Conservation (phyloP, 2,329 filamentous ascomycete species). For the Malbranchea zuffiana region DNA sequence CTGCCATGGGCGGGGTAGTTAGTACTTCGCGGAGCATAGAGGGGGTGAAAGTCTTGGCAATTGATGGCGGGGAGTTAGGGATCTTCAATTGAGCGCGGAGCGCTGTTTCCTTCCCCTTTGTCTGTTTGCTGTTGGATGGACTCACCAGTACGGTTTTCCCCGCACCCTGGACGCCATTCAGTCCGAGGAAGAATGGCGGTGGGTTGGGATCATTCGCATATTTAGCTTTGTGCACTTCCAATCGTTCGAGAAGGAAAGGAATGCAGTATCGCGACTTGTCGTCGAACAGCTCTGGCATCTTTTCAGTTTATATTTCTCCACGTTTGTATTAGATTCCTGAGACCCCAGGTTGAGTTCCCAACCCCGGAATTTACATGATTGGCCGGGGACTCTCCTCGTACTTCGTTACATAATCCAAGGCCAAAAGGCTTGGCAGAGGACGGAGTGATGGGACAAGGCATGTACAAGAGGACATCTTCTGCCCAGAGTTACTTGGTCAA, state of each 20-base stretch:
- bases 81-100: too few relatives aligned
- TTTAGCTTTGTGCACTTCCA: conserved; percentile 42
- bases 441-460: too few relatives aligned
- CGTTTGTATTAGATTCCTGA: not conserved
- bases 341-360: too few relatives aligned
- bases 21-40: not conserved
- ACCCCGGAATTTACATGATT: too few relatives aligned
- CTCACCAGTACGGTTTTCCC: conserved; percentile 80
- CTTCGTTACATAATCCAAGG: too few relatives aligned
- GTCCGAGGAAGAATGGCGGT: conserved; percentile 69
- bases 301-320: not conserved
- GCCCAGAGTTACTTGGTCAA: too few relatives aligned
- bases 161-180: conserved; percentile 84
- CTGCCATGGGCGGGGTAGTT: conserved; percentile 22
- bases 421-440: too few relatives aligned
- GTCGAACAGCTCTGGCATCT: conserved; percentile 48
- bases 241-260: conserved; percentile 58
- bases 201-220: conserved; percentile 26
- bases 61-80: too few relatives aligned
- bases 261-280: conserved; percentile 70
- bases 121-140: conserved; percentile 4
- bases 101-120: too few relatives aligned
- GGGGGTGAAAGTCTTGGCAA: too few relatives aligned
- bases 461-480: too few relatives aligned
- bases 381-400: too few relatives aligned